A percentile compares a stretch with the other conserved stretches of the same genome.
These are phyloP conservation scores for Calocybe cyanea DNA, from an alignment of 768 basidiomycete genomes.

Conservation along the genomic window DNA sequence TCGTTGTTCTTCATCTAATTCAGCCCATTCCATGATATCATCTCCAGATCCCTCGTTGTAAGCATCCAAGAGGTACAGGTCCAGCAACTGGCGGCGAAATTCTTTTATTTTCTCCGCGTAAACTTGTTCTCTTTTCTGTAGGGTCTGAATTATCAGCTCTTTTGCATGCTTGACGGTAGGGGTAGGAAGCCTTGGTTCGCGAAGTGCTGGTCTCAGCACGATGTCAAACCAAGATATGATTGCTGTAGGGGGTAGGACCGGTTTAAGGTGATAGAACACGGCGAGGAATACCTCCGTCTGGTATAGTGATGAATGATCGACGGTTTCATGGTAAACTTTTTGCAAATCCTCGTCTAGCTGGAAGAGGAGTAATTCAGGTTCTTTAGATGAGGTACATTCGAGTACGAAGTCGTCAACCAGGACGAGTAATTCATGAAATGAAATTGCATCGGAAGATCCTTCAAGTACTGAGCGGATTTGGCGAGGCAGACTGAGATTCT, in stretches of 20 bases:
- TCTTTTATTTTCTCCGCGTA: constrained; percentile 48
- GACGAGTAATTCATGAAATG: constrained; percentile 46
- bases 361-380: constrained; percentile 38
- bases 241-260: constrained; percentile 59
- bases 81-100: constrained; percentile 67
- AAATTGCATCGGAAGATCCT: constrained; percentile 43
- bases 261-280: constrained; percentile 58
- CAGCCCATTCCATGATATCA: constrained; percentile 74
- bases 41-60: constrained; percentile 70
- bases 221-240: constrained; percentile 85
- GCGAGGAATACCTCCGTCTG: constrained; percentile 68
- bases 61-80: constrained; percentile 74
- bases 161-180: constrained; percentile 61
- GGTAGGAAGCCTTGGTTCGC: constrained; percentile 65
- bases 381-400: constrained; percentile 44
- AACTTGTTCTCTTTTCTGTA: constrained; percentile 46
- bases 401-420: constrained; percentile 54
- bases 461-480: constrained; percentile 60
- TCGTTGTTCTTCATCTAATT: constrained; percentile 58
- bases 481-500: constrained; percentile 38
- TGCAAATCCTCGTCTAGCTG: constrained; percentile 69
- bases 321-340: constrained; percentile 52
- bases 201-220: constrained; percentile 70
- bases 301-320: constrained; percentile 58
- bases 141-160: constrained; percentile 63